Evolutionary conservation across 805 yeast species (phyloP).

Genomic region (Candida dendrica): DNA sequence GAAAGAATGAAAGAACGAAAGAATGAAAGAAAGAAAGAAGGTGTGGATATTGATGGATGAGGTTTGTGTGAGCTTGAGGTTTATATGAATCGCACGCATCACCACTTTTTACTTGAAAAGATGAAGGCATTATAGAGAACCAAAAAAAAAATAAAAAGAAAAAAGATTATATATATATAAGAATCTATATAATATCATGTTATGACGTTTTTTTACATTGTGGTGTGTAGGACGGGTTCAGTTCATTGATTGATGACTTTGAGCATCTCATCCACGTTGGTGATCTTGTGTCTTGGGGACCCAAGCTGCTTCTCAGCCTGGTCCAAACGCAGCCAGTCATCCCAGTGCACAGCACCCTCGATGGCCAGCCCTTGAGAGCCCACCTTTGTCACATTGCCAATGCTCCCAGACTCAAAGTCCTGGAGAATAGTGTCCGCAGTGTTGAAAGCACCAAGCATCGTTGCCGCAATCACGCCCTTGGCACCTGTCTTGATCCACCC

Average conservation of each 20-base stretch:
- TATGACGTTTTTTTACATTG: background rate
- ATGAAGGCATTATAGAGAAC: too few species aligned
- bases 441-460: conserved; percentile 77
- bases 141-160: too few species aligned
- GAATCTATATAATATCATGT: too few species aligned
- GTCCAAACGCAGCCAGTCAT: conserved; percentile 58
- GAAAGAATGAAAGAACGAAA: too few species aligned
- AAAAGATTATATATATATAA: too few species aligned
- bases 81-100: too few species aligned
- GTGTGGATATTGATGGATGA: too few species aligned
- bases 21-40: too few species aligned
- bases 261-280: conserved; percentile 42
- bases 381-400: conserved; percentile 21
- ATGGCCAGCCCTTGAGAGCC: conserved; percentile 19
- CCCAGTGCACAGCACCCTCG: conserved; percentile 44
- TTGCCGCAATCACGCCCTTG: conserved; percentile 82
- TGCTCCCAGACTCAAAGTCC: conserved; percentile 37
- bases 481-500: conserved; percentile 93
- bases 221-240: background rate
- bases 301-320: conserved; percentile 40
- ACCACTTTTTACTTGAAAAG: too few species aligned
- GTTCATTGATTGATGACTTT: conserved; percentile 14
- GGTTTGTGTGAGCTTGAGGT: background rate
- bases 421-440: conserved; percentile 60
- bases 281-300: conserved; percentile 54